These are phyloP conservation scores for Exophiala spinifera DNA, from an alignment of 2,329 filamentous ascomycete species.

Conservation along the genomic window DNA sequence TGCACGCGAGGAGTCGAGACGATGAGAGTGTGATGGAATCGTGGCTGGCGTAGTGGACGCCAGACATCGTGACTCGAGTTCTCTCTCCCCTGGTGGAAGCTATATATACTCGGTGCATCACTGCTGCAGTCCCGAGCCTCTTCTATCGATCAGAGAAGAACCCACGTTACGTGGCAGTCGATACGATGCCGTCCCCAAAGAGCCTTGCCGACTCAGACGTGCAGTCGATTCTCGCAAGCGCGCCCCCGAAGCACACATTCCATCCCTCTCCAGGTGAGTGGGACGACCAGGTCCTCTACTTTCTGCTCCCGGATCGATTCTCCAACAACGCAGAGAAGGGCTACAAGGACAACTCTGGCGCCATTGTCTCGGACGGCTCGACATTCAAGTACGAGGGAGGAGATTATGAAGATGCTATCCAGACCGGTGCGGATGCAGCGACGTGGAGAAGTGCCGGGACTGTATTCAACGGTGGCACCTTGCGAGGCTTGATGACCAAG, in stretches of 20 bases:
- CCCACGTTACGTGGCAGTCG: neutral
- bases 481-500: conserved; percentile 9
- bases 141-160: neutral
- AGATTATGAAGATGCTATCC: conserved; percentile 9
- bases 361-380: neutral
- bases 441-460: conserved; percentile 1
- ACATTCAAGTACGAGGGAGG: neutral
- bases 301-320: conserved; percentile 21
- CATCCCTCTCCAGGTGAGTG: conserved; percentile 9
- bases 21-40: neutral
- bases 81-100: neutral
- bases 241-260: conserved; percentile 3
- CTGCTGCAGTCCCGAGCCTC: neutral
- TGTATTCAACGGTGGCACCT: conserved; percentile 7
- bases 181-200: neutral
- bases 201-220: conserved; percentile 4
- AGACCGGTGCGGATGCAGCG: neutral
- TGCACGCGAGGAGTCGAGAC: neutral
- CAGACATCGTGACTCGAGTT: neutral
- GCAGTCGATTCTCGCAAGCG: conserved; percentile 2
- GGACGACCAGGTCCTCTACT: conserved; percentile 20
- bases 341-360: conserved; percentile 6
- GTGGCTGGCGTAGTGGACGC: neutral
- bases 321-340: conserved; percentile 4
- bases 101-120: neutral